Conservation (phyloP, 164 flowering plant genomes). For the Magnolia kwangsiensis region DNA sequence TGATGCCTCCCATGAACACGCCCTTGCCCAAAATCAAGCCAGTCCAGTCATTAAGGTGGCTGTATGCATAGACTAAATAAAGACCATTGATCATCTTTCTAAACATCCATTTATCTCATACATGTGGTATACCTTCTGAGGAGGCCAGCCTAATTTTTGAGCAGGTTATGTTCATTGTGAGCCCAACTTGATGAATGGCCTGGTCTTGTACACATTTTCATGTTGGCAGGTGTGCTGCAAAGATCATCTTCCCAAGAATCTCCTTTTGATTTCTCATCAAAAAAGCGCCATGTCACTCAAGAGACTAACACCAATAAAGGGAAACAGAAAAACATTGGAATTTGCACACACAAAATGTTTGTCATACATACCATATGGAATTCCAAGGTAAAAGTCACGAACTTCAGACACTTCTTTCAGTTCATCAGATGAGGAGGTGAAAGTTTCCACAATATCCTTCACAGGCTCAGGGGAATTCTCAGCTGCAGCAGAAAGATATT, state of each 20-base stretch:
- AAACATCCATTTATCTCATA: background rate
- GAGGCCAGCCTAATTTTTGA: background rate
- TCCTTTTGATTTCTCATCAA: background rate
- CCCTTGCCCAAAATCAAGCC: background rate
- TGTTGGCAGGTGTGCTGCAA: background rate
- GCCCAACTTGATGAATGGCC: background rate
- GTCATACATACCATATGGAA: conserved; percentile 76
- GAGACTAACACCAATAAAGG: background rate
- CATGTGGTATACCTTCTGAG: background rate
- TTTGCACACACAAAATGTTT: background rate
- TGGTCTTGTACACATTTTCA: background rate
- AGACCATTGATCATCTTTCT: background rate
- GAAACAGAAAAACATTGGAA: background rate
- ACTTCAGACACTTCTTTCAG: conserved; percentile 48
- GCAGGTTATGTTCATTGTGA: background rate
- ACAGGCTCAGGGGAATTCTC: conserved; percentile 71
- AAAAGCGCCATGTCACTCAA: background rate
- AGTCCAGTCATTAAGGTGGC: background rate
- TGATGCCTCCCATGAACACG: background rate
- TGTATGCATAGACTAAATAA: background rate
- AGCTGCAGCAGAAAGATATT: conserved; percentile 54
- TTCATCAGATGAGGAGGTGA: conserved; percentile 42
- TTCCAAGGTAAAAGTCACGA: conserved; percentile 77
- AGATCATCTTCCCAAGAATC: background rate
- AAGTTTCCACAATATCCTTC: conserved; percentile 78